Conservation (phyloP, 208 protist species). For the Crithidia bombi region DNA sequence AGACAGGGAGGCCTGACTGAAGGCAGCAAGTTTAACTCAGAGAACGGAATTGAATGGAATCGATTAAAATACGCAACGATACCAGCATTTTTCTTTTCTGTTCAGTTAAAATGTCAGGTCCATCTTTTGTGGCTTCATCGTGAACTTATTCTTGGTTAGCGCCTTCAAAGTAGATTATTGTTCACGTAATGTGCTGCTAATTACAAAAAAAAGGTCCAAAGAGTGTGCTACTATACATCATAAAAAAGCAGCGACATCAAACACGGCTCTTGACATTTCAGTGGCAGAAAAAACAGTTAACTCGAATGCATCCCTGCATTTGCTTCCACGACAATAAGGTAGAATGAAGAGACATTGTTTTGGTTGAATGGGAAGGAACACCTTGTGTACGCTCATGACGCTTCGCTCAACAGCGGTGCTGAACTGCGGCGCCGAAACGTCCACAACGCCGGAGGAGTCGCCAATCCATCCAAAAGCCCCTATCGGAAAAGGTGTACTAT, state of each 20-base stretch:
- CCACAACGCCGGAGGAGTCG: conserved; percentile 20
- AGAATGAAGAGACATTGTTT: conserved; percentile 29
- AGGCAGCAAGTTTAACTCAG: too few relatives aligned
- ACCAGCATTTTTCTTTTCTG: conserved; percentile 24
- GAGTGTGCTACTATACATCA: conserved; percentile 22
- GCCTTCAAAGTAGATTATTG: too few relatives aligned
- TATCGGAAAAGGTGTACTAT: conserved; percentile 27
- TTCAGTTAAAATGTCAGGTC: too few relatives aligned
- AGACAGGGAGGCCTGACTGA: too few relatives aligned
- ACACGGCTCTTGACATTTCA: conserved; percentile 3
- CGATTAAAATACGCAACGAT: too few relatives aligned
- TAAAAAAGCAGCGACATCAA: conserved; percentile 16
- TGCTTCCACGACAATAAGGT: conserved; percentile 26
- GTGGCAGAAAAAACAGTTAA: conserved; percentile 23
- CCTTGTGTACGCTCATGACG: conserved; percentile 25
- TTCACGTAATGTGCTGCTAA: background rate
- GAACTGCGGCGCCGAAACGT: conserved; percentile 22
- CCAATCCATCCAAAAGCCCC: conserved; percentile 33
- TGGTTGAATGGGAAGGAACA: conserved; percentile 19
- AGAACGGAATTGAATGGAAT: too few relatives aligned
- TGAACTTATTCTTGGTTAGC: too few relatives aligned
- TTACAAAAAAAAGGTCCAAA: background rate
- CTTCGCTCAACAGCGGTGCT: conserved; percentile 20
- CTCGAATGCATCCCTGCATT: conserved; percentile 19
- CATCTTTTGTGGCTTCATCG: too few relatives aligned